Evolutionary conservation across 352 stramenopile genomes (phyloP).

Genomic region (Pythium scleroteichum): DNA sequence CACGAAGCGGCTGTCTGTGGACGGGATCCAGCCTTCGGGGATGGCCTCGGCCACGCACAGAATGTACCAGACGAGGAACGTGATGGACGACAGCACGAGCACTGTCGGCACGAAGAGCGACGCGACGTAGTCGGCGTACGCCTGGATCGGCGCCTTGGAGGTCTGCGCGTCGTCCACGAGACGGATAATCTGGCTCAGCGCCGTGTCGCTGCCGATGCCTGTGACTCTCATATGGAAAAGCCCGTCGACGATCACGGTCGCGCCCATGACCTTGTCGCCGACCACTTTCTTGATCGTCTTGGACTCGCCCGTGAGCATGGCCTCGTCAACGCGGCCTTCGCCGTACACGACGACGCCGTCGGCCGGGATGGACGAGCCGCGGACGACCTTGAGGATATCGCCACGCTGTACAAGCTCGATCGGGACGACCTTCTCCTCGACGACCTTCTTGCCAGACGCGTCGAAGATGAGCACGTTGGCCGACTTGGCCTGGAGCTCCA

Average conservation of each 20-base stretch:
- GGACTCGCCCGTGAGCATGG: slow-evolving; percentile 94
- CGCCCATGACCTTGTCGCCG: slow-evolving; percentile 88
- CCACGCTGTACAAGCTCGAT: slow-evolving; percentile 90
- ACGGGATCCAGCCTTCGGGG: slow-evolving; percentile 65
- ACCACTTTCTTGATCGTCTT: slow-evolving; percentile 92
- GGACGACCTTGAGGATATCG: slow-evolving; percentile 94
- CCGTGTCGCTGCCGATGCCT: slow-evolving; percentile 91
- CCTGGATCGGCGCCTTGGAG: slow-evolving; percentile 97
- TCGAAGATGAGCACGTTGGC: slow-evolving; percentile 91
- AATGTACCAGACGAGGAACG: slow-evolving; percentile 95
- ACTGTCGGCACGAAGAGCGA: slow-evolving; percentile 96
- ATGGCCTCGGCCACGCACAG: slow-evolving; percentile 65
- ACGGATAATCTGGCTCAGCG: slow-evolving; percentile 97
- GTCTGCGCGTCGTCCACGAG: slow-evolving; percentile 98
- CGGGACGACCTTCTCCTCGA: slow-evolving; percentile 74
- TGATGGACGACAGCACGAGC: slow-evolving; percentile 90
- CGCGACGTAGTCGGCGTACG: slow-evolving; percentile 95
- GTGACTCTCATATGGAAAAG: slow-evolving; percentile 94
- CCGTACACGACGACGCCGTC: slow-evolving; percentile 93
- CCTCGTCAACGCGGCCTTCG: slow-evolving; percentile 91
- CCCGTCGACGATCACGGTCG: slow-evolving; percentile 91
- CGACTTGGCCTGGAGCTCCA: slow-evolving; percentile 95
- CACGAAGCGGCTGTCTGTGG: slow-evolving; percentile 81
- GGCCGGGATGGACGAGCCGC: slow-evolving; percentile 89
- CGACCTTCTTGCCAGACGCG: slow-evolving; percentile 47